Evolutionary conservation across 495 filamentous ascomycete genomes (phyloP).

Genomic region (Xylaria curta): DNA sequence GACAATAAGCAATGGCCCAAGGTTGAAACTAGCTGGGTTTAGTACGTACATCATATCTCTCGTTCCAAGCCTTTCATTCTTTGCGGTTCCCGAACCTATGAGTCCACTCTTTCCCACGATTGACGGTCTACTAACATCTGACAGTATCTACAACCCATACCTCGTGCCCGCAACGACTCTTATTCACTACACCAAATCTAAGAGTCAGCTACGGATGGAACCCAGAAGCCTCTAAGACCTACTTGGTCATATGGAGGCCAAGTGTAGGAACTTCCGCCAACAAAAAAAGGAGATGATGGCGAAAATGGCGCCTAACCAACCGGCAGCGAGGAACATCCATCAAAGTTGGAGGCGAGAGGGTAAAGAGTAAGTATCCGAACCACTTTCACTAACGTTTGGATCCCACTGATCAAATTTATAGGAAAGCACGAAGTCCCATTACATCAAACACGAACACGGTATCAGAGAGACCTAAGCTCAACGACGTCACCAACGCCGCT

Average conservation of each 20-base stretch:
- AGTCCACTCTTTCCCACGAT: background rate
- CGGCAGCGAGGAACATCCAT: background rate
- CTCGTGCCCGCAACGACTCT: slow-evolving; percentile 5
- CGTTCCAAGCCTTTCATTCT: background rate
- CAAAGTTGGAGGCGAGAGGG: background rate
- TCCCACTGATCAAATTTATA: background rate
- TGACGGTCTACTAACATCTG: background rate
- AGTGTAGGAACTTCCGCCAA: background rate
- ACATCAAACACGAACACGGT: background rate
- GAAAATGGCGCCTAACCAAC: background rate
- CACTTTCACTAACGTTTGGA: background rate
- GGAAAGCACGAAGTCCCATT: background rate
- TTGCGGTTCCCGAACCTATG: background rate
- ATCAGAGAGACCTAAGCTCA: background rate
- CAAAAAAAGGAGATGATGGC: background rate
- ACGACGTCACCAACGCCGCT: background rate
- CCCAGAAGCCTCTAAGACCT: slow-evolving; percentile 15
- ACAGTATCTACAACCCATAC: background rate
- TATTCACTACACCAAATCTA: slow-evolving; percentile 1
- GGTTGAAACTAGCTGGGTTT: slow-evolving; percentile 41
- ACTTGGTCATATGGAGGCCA: background rate
- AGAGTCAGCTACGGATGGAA: slow-evolving; percentile 3
- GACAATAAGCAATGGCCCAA: slow-evolving; percentile 35
- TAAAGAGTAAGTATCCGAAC: background rate
- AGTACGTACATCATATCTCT: slow-evolving; percentile 11